Base-by-base conservation (phyloP, 805 yeast species). In the Candida maltosa region DNA sequence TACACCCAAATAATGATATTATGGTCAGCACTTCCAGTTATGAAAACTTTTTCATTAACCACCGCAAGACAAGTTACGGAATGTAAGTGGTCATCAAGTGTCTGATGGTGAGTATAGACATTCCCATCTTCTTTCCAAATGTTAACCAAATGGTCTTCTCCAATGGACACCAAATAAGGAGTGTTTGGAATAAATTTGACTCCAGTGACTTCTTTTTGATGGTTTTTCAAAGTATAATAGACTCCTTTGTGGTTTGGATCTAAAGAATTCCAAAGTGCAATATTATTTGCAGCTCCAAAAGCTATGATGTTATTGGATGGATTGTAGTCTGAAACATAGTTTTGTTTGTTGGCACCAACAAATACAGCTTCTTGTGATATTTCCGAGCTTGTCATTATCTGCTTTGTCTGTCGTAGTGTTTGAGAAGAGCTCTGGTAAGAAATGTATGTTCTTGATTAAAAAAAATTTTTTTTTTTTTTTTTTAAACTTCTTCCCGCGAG, bases 231-330 rank as follows among this genome's bases (percentile, higher is more conserved):
- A 0, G 88, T 80, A 5, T 56, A 46, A 34, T 52, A 52, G 0
- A 79, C 77, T 10, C 87, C 87, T 18, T 51, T 47, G 14, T 62
- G 51, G 24, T 51, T 34, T 3, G 43, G 23, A 19, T 63, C 62
- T 14, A 74, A 51, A 1, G 89, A 85, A n/a, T 73, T 61, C 80
- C 87, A 83, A 25, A 86, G 54, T 0, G 91, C 87, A 32, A 85
- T 63, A 12, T 75, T 70, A 28, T 64, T 69, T 1, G 77, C 75
- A 0, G 93, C 87, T 6, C 89, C 95, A 54, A 69, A 86, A 0
- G 93, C 94, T 5, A 83, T 68, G 4, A 73, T 37, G 16, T 62
- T 49, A 8, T 48, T 46, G 1, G 37, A 35, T 0, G 51, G 35
- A 39, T 70, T 65, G 44, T 70, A 73, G 47, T 78, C 88, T 16